Conservation (phyloP, 176 grass and related monocot species). For the Panicum miliaceum region DNA sequence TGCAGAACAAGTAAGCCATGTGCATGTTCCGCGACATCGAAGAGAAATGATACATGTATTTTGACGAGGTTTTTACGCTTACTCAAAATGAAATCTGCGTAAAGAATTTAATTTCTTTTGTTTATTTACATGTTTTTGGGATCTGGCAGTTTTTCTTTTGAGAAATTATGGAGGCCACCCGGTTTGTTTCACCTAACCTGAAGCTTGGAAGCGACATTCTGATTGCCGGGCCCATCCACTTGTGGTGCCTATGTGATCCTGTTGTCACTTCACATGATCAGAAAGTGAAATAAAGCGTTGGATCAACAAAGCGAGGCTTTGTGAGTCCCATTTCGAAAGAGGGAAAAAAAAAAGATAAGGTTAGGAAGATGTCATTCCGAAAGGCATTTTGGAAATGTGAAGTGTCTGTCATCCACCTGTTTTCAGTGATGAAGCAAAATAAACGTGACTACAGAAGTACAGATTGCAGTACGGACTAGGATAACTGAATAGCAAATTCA, state of each 20-base stretch:
- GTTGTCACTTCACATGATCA: constrained; percentile 43
- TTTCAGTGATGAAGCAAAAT: not conserved
- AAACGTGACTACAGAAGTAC: not conserved
- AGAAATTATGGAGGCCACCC: constrained; percentile 19
- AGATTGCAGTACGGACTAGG: not conserved
- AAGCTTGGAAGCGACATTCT: constrained; percentile 98
- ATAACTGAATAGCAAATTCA: constrained; percentile 8
- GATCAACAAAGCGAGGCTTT: constrained; percentile 28
- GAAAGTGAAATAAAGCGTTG: constrained; percentile 41
- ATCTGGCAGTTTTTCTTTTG: constrained; percentile 18
- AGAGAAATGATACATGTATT: not conserved
- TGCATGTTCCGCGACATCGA: constrained; percentile 4
- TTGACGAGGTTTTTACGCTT: not conserved
- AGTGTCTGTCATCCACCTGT: not conserved
- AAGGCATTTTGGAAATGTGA: not conserved
- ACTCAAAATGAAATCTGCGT: not conserved
- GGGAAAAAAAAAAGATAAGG: not conserved
- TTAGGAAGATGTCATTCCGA: constrained; percentile 35
- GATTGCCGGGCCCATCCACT: constrained; percentile 73
- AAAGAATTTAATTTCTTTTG: not conserved
- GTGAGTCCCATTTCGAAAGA: constrained; percentile 1
- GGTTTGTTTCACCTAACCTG: constrained; percentile 62
- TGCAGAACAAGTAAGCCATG: constrained; percentile 22
- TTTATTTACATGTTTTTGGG: not conserved
- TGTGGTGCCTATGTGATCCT: constrained; percentile 54